Conservation (phyloP, 2,329 filamentous ascomycete genomes). For the Sarocladiaceae sp. region DNA sequence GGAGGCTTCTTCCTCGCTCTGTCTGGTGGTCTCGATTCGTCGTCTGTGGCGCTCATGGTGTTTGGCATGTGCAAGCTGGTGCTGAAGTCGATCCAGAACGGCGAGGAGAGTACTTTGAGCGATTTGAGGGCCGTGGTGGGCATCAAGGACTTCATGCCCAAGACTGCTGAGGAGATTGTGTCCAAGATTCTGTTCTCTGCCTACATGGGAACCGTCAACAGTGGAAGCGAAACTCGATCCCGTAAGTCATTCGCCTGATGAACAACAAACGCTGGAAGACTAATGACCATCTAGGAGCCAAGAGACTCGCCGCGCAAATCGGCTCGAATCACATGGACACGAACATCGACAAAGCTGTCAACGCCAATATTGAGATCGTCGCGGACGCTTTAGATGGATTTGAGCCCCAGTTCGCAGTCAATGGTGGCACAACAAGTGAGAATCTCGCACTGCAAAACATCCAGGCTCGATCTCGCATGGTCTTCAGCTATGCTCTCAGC, state of each 20-base stretch:
- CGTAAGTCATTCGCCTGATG: conserved; percentile 5
- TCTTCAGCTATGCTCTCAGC: conserved; percentile 57
- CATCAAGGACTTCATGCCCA: conserved; percentile 39
- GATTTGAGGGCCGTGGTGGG: conserved; percentile 23
- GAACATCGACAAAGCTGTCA: conserved; percentile 33
- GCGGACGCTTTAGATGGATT: conserved; percentile 21
- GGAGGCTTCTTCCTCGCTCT: conserved; percentile 51
- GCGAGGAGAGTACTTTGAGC: conserved; percentile 20
- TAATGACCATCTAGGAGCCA: neutral
- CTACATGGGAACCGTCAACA: conserved; percentile 61
- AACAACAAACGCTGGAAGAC: neutral
- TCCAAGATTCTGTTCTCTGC: conserved; percentile 34
- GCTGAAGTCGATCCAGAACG: conserved; percentile 42
- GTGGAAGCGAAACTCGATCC: conserved; percentile 51
- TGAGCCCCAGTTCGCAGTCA: conserved; percentile 34
- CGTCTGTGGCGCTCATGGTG: conserved; percentile 22
- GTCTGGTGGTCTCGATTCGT: conserved; percentile 28
- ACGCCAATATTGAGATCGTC: conserved; percentile 41
- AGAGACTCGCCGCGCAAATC: conserved; percentile 11
- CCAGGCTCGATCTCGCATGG: conserved; percentile 61
- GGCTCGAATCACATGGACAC: conserved; percentile 13
- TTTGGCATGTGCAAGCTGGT: conserved; percentile 51
- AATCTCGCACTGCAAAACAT: conserved; percentile 66
- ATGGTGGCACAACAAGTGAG: conserved; percentile 53
- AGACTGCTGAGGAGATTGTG: conserved; percentile 51